Conservation (phyloP, 2,329 filamentous ascomycete species). For the Alternaria sp. region DNA sequence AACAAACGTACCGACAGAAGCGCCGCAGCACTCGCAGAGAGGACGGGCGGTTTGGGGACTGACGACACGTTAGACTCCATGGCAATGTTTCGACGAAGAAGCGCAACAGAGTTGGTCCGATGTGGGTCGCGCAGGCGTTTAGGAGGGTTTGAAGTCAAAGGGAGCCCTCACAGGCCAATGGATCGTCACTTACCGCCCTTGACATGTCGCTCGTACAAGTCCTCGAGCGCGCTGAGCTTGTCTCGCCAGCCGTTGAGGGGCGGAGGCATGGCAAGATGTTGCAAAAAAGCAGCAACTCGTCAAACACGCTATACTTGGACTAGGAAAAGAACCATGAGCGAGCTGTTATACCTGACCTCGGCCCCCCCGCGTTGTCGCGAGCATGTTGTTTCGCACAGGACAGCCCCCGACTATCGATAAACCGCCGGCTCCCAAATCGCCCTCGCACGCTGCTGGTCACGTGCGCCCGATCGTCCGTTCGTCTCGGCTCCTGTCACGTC, state of each 20-base stretch:
- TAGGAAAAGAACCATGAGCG: background rate
- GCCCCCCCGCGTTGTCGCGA: constrained; percentile 5
- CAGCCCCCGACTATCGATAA: constrained; percentile 8
- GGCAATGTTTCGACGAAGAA: constrained; percentile 18
- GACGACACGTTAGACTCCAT: constrained; percentile 43
- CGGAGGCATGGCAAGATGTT: constrained; percentile 41
- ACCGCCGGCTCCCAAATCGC: background rate
- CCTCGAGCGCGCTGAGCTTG: constrained; percentile 41
- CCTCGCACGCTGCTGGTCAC: constrained; percentile 4
- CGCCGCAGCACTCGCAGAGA: constrained; percentile 47
- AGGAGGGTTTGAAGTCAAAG: constrained; percentile 19
- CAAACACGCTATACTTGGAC: constrained; percentile 15
- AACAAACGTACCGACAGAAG: constrained; percentile 49
- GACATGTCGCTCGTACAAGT: constrained; percentile 43
- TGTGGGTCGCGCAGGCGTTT: constrained; percentile 39
- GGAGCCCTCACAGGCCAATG: constrained; percentile 42
- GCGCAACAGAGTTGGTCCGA: constrained; percentile 26
- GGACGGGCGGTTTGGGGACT: constrained; percentile 48
- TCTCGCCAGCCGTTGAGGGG: constrained; percentile 44
- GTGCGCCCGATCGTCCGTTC: background rate
- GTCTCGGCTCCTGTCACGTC: background rate
- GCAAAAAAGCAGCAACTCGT: constrained; percentile 24
- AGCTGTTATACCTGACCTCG: constrained; percentile 13
- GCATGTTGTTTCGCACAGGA: background rate
- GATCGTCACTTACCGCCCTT: constrained; percentile 49